Evolutionary conservation across 2,329 filamentous ascomycete species (phyloP), one percentile per base, ranked within the genome.

Genomic region (Plenodomus tracheiphilus): DNA sequence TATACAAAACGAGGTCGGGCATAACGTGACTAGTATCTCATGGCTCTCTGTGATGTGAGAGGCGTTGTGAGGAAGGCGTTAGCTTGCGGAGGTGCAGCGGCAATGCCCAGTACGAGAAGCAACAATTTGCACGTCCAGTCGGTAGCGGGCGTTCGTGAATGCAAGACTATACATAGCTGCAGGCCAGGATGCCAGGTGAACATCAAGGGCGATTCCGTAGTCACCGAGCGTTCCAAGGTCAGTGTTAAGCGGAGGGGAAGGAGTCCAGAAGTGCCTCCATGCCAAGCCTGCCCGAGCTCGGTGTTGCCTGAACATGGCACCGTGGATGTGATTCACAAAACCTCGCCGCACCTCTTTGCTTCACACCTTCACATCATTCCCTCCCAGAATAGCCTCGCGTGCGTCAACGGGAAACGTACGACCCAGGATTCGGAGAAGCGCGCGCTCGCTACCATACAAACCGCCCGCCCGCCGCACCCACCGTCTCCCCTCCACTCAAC

Each of bases 301-400:
- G 51, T 66, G 61, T 49, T 63, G 65, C 65, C 66, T 69, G 63
- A 68, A 65, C 54, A 40, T 44, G 41, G 37, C 22, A 41, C 39
- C 57, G 55, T 58, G 51, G 46, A 56, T 42, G 54, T 64, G 56
- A 59, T 49, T 62, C 61, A 66, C 59, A 63, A 63, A 62, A 67
- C 51, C 53, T 57, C 58, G 54, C 58, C 58, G 59, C 59, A 47
- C 51, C 44, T 54, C 47, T 41, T 37, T 39, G 18, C 36, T 41
- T 39, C 39, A 41, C 52, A 53, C 51, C 47, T 61, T 62, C 52
- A 59, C 59, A 42, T 54, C 11, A 32, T 34, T 48, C 41, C 43
- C 47, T 46, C 41, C 42, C 39, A 28, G 43, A 39, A 19, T 36
- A 34, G 25, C 44, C 25, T 30, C 35, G 37, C 48, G 30, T 43